These are phyloP conservation scores for Xylaria sp. DNA, from an alignment of 2,329 filamentous ascomycete genomes.

Conservation along the genomic window DNA sequence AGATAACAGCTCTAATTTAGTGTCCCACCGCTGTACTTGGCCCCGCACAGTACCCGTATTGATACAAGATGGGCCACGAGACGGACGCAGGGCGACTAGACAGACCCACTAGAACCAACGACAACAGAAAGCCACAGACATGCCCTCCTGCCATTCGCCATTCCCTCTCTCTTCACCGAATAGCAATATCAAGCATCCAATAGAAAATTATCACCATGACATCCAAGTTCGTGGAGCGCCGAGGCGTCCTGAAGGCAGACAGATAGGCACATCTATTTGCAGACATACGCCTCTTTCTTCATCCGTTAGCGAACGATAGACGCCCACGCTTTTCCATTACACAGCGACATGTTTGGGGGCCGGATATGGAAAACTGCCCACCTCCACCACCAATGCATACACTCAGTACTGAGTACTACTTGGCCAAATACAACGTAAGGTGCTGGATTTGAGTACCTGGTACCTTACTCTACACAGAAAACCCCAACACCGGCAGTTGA, in stretches of 20 bases:
- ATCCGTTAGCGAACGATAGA: neutral
- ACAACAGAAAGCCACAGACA: conserved; percentile 1
- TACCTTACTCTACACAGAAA: neutral
- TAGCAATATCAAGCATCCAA: conserved; percentile 19
- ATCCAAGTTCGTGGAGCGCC: neutral
- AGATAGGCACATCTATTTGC: conserved; percentile 19
- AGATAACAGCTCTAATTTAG: neutral
- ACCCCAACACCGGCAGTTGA: conserved; percentile 25
- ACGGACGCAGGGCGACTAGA: neutral
- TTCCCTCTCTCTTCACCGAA: conserved; percentile 31
- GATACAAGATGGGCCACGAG: neutral
- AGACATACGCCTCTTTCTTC: conserved; percentile 2
- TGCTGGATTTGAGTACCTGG: too few relatives aligned
- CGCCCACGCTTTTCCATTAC: neutral
- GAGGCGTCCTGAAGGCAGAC: conserved; percentile 33
- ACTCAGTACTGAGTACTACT: too few relatives aligned
- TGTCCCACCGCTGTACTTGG: neutral
- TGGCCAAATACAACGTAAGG: too few relatives aligned
- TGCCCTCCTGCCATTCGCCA: neutral
- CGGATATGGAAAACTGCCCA: conserved; percentile 1
- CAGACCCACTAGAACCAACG: conserved; percentile 12
- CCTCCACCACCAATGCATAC: neutral
- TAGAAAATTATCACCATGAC: conserved; percentile 4
- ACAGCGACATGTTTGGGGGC: conserved; percentile 7
- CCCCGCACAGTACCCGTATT: conserved; percentile 12